phyloP scores from a whole-genome alignment of 1,284 basidiomycete species.

The Neonothopanus nambi region DNA sequence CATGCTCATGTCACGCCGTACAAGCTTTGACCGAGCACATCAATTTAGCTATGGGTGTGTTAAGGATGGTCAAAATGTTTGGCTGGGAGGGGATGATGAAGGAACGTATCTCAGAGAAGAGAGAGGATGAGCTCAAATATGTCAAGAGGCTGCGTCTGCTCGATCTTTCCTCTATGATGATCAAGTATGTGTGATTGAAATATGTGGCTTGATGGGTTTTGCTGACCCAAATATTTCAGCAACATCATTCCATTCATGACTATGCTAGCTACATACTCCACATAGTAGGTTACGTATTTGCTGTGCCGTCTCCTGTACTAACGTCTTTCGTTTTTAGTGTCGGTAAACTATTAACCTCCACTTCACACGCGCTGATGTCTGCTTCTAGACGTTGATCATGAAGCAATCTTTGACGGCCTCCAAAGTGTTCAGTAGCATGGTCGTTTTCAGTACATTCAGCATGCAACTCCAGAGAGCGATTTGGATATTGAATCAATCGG shows the following conservation, averaged over 20 bases:
- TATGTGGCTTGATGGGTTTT: not conserved
- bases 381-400: slow-evolving; percentile 40
- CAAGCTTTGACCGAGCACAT: not conserved
- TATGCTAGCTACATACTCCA: slow-evolving; percentile 56
- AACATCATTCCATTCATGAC: slow-evolving; percentile 51
- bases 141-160: slow-evolving; percentile 44
- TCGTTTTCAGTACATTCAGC: slow-evolving; percentile 25
- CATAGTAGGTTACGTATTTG: slow-evolving; percentile 18
- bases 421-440: slow-evolving; percentile 22
- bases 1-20: not conserved
- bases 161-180: slow-evolving; percentile 24
- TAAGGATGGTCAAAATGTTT: slow-evolving; percentile 74
- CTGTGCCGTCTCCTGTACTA: not conserved
- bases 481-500: slow-evolving; percentile 23
- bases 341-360: slow-evolving; percentile 3
- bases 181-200: slow-evolving; percentile 3
- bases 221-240: slow-evolving; percentile 26
- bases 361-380: not conserved
- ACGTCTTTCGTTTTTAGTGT: slow-evolving; percentile 10
- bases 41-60: slow-evolving; percentile 42
- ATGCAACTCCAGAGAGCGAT: slow-evolving; percentile 5
- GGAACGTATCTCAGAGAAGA: slow-evolving; percentile 48
- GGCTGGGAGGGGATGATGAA: slow-evolving; percentile 67
- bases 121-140: slow-evolving; percentile 55
- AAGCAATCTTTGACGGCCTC: slow-evolving; percentile 24